Conservation (phyloP, 768 basidiomycete species). For the Boletus sp. region DNA sequence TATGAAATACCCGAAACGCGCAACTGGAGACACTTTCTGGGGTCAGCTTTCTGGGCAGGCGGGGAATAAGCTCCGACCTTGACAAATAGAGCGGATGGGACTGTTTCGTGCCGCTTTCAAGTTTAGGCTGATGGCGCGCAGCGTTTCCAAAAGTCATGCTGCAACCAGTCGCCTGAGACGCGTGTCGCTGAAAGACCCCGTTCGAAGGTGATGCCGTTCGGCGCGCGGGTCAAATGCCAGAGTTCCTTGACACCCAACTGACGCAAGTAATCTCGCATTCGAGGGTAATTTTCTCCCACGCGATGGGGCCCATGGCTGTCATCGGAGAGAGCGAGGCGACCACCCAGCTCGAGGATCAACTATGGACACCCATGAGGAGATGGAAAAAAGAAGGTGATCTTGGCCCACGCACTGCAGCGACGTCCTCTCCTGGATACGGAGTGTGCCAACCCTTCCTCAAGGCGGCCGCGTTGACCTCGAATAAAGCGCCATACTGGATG, state of each 20-base stretch:
- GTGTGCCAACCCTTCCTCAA: slow-evolving; percentile 87
- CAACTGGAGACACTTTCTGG: slow-evolving; percentile 11
- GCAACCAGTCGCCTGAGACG: slow-evolving; percentile 53
- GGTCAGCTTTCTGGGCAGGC: slow-evolving; percentile 11
- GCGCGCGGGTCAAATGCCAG: slow-evolving; percentile 52
- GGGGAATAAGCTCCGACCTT: slow-evolving; percentile 21
- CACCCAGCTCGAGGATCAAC: slow-evolving; percentile 67
- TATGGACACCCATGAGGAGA: slow-evolving; percentile 31
- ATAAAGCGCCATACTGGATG: slow-evolving; percentile 80
- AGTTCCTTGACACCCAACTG: slow-evolving; percentile 58
- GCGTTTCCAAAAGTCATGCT: slow-evolving; percentile 56
- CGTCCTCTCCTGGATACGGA: slow-evolving; percentile 79
- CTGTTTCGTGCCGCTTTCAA: slow-evolving; percentile 11
- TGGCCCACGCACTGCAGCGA: slow-evolving; percentile 58
- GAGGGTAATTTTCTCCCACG: slow-evolving; percentile 83
- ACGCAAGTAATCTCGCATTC: slow-evolving; percentile 61
- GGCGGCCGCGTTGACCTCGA: slow-evolving; percentile 91
- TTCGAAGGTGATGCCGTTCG: slow-evolving; percentile 28
- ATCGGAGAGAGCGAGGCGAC: slow-evolving; percentile 85
- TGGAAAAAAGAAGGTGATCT: slow-evolving; percentile 15
- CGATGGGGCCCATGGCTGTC: slow-evolving; percentile 91
- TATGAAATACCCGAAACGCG: slow-evolving; percentile 19
- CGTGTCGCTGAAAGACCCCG: slow-evolving; percentile 40
- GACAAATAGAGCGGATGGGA: slow-evolving; percentile 10
- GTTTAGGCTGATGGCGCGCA: slow-evolving; percentile 10